phyloP scores from a whole-genome alignment of 495 filamentous ascomycete species.

The Venustampulla echinocandica region DNA sequence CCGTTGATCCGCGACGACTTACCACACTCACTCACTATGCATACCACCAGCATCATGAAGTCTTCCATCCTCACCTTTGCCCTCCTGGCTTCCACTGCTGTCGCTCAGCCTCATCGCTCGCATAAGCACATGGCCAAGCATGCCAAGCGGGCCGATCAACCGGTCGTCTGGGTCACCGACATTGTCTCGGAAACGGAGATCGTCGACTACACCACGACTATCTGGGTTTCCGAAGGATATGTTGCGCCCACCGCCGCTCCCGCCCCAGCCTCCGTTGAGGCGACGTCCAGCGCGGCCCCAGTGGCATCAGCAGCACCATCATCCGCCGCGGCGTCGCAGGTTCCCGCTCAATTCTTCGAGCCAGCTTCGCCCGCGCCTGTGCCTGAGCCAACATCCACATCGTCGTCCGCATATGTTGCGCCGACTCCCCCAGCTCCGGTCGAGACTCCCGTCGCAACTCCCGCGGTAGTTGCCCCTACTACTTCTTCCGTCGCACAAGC shows the following conservation, averaged over 20 bases:
- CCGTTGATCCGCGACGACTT: not conserved
- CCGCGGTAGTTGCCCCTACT: not conserved
- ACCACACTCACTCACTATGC: slow-evolving; percentile 8
- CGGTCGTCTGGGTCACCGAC: slow-evolving; percentile 31
- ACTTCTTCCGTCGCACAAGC: slow-evolving; percentile 5
- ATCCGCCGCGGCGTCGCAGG: slow-evolving; percentile 5
- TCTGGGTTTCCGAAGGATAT: slow-evolving; percentile 22
- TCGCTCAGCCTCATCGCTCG: slow-evolving; percentile 38
- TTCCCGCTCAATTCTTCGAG: slow-evolving; percentile 36
- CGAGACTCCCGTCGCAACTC: slow-evolving; percentile 18
- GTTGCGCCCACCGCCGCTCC: slow-evolving; percentile 21
- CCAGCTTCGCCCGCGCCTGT: slow-evolving; percentile 13
- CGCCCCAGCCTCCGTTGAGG: slow-evolving; percentile 31
- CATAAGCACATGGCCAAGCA: slow-evolving; percentile 26
- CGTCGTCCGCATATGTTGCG: slow-evolving; percentile 9
- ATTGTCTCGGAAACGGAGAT: slow-evolving; percentile 29
- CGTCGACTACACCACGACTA: slow-evolving; percentile 32
- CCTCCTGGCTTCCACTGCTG: slow-evolving; percentile 34
- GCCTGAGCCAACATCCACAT: not conserved
- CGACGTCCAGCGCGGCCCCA: slow-evolving; percentile 21
- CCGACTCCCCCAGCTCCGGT: slow-evolving; percentile 11
- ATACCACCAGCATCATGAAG: slow-evolving; percentile 33
- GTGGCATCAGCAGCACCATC: too few relatives aligned
- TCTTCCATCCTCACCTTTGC: slow-evolving; percentile 30
- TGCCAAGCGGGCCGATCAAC: slow-evolving; percentile 28